Evolutionary conservation across 2,329 filamentous ascomycete genomes (phyloP), one percentile per base, ranked within the genome.

Genomic region (Penicillium brasilianum): DNA sequence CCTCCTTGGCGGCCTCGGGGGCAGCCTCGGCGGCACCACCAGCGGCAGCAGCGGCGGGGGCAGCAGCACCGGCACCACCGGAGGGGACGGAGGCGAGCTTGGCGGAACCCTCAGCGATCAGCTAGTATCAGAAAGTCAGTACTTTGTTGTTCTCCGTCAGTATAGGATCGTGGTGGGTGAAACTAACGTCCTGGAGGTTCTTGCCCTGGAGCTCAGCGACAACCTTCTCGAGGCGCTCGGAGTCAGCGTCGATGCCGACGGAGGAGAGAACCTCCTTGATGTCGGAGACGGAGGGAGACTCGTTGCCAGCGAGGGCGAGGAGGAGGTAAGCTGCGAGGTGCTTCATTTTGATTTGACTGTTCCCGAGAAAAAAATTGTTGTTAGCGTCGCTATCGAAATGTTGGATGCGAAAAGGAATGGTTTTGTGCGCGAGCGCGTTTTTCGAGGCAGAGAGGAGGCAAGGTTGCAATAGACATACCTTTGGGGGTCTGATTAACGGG

Each of bases 291-390:
- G 91, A 93, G 75, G 95, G 95, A 69, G 88, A 88, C 85, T 87
- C 65, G 88, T 97, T 98, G 84, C 95, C 95, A 81, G 87, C 94
- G 74, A 98, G 90, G 85, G 85, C 84, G 82, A 98, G 92, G 80
- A 99, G 94, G 79, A 99, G 93, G 89, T 96, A 98, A 81, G 95
- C 94, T 81, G 95, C 95, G 86, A 99, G 90, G 86, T 98, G 90
- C 93, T 99, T 98, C 95, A 99, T 98, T 92, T 89, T 96, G 81
- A 78, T 74, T 74, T 54, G 60, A 63, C 66, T 68, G 39, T 55
- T 28, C 16, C 34, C 18, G 16, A 41, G 58, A 60, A 62, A 41
- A 59, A 60, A 62, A 57, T 61, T 10, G 52, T 56, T 52, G 64
- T 74, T 50, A 72, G 70, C 54, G 54, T 63, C 58, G 44, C 59